Conservation (phyloP, 169 alveolate species). For the Babesia bovis region DNA sequence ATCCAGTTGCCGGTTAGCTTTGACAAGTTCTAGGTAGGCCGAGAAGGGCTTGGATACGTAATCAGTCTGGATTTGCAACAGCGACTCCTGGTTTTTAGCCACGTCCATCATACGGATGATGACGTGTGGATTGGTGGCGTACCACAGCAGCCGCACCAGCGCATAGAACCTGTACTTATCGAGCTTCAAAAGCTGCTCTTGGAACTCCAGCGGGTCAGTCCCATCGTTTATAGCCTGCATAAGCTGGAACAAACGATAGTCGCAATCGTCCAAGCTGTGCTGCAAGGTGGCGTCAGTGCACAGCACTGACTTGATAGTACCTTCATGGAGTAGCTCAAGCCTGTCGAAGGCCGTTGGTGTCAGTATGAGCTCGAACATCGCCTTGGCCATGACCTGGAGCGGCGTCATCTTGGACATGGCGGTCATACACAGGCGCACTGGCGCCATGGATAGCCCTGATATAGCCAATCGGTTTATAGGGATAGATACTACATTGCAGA, state of each 20-base stretch:
- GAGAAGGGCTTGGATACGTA: conserved; percentile 25
- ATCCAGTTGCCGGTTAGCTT: background rate
- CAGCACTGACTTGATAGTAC: background rate
- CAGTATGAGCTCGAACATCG: background rate
- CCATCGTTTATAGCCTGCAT: conserved; percentile 6
- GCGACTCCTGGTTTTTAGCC: background rate
- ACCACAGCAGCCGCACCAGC: conserved; percentile 39
- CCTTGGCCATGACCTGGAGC: background rate
- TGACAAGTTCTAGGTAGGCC: conserved; percentile 1
- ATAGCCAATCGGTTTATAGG: conserved; percentile 7
- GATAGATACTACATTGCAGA: conserved; percentile 11
- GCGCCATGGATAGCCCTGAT: conserved; percentile 32
- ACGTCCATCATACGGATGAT: background rate
- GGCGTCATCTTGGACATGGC: background rate
- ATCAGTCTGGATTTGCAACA: conserved; percentile 15
- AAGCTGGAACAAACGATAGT: conserved; percentile 37
- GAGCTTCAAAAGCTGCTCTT: conserved; percentile 13
- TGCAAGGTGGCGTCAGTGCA: conserved; percentile 8
- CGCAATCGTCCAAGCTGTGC: conserved; percentile 30
- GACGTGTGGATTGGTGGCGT: conserved; percentile 44
- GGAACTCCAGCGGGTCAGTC: background rate
- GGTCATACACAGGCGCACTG: conserved; percentile 2
- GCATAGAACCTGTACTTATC: conserved; percentile 52
- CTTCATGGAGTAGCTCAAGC: conserved; percentile 14
- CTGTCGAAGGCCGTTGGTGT: background rate